Percentiles rank a stretch among this genome's conserved stretches.
Conservation (phyloP, 257 asterid species). For the Solanum sitiens region DNA sequence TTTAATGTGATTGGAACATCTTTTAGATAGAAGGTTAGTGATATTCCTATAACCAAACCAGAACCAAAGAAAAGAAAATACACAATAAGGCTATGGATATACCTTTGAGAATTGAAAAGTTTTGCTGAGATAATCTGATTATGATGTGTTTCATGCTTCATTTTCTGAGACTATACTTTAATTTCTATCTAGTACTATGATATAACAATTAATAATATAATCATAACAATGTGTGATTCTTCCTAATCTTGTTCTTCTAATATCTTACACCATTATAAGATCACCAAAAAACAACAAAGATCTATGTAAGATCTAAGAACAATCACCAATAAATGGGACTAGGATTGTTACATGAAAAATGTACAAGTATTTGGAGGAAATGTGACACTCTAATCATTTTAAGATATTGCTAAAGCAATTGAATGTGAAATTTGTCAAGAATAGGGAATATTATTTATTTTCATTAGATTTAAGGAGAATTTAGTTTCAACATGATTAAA, state of each 20-base stretch:
- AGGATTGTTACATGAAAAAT: neutral
- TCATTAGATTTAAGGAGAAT: neutral
- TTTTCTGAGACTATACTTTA: neutral
- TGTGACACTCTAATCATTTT: neutral
- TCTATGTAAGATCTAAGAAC: neutral
- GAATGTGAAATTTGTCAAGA: neutral
- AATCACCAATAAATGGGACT: neutral
- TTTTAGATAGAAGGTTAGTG: slow-evolving; percentile 34
- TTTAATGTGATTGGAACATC: slow-evolving; percentile 16
- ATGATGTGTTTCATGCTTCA: slow-evolving; percentile 11
- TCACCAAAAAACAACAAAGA: neutral
- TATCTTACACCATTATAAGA: neutral
- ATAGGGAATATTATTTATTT: neutral
- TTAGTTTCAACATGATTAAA: neutral
- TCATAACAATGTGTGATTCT: neutral
- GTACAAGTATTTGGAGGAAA: neutral
- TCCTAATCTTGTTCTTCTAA: neutral
- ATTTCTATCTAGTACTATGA: neutral
- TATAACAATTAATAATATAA: neutral
- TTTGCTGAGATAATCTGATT: slow-evolving; percentile 7
- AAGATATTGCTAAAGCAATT: neutral
- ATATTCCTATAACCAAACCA: slow-evolving; percentile 60
- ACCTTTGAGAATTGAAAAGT: slow-evolving; percentile 12
- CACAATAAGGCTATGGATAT: slow-evolving; percentile 31
- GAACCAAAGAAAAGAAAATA: slow-evolving; percentile 57